A percentile compares a stretch with the other conserved stretches of the same genome.
Evolutionary conservation across 2,329 filamentous ascomycete species (phyloP).

Genomic region (Verticillium longisporum): DNA sequence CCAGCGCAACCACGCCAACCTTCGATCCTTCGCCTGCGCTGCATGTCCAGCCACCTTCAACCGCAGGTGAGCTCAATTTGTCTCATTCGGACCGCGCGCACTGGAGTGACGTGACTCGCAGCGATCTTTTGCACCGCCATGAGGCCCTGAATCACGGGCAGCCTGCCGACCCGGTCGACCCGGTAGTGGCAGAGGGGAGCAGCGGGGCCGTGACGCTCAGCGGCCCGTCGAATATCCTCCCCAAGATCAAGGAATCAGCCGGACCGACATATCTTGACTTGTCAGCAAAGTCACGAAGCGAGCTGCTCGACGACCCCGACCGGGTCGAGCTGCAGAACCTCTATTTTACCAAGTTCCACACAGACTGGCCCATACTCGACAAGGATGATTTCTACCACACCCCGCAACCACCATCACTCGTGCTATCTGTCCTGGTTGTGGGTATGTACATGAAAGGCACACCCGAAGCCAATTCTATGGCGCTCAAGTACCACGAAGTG

Average conservation of each 20-base stretch:
- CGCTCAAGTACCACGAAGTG: not conserved
- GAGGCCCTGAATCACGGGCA: not conserved
- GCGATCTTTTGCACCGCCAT: not conserved
- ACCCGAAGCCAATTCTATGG: not conserved
- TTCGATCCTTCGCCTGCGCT: not conserved
- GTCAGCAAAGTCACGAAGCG: not conserved
- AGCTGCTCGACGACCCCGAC: not conserved
- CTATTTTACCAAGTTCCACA: not conserved
- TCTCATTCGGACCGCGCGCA: too few species aligned
- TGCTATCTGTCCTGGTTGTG: not conserved
- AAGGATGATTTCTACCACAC: not conserved
- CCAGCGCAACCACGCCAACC: not conserved
- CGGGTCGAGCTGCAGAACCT: not conserved
- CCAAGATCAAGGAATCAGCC: not conserved
- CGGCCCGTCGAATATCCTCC: not conserved
- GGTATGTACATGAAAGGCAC: not conserved
- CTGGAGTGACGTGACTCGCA: not conserved
- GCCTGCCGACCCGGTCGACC: not conserved
- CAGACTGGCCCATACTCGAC: not conserved
- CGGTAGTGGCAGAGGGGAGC: not conserved
- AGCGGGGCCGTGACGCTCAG: not conserved
- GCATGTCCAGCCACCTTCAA: not conserved
- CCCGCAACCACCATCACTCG: not conserved
- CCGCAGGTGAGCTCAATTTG: not conserved
- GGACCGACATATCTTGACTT: not conserved